A percentile compares a stretch with the other conserved stretches of the same genome.
Evolutionary conservation across 257 asterid genomes (phyloP).

Genomic region (Gentiana straminea): DNA sequence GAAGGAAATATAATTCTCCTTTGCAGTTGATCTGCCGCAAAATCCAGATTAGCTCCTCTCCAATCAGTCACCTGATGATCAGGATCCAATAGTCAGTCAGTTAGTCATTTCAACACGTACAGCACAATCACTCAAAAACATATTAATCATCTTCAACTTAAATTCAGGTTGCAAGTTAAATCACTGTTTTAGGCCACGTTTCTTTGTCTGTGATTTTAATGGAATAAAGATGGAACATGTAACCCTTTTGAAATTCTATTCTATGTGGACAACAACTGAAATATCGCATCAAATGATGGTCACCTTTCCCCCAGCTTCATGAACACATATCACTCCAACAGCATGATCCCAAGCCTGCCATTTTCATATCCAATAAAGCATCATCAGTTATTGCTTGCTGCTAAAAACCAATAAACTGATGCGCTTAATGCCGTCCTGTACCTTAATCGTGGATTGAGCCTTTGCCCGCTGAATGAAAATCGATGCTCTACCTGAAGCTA

Average conservation of each 20-base stretch:
- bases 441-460: slow-evolving; percentile 43
- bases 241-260: too few species aligned
- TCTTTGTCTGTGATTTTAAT: too few species aligned
- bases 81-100: neutral
- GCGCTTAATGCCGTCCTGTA: slow-evolving; percentile 12
- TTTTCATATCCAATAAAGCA: slow-evolving; percentile 10
- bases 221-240: too few species aligned
- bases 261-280: too few species aligned
- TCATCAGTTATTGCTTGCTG: slow-evolving; percentile 18
- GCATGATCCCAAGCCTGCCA: slow-evolving; percentile 94
- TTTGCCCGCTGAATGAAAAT: slow-evolving; percentile 50
- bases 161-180: too few species aligned
- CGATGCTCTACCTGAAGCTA: slow-evolving; percentile 88
- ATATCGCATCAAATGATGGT: slow-evolving; percentile 7
- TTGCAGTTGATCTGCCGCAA: slow-evolving; percentile 53
- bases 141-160: too few species aligned
- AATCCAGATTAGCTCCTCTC: slow-evolving; percentile 56
- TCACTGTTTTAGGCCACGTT: too few species aligned
- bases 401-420: slow-evolving; percentile 7
- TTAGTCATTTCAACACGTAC: neutral
- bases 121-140: neutral
- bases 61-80: slow-evolving; percentile 71
- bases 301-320: slow-evolving; percentile 95
- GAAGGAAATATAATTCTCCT: slow-evolving; percentile 61
- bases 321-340: slow-evolving; percentile 77